Conservation (phyloP, 164 flowering plant species). For the Protea cynaroides region DNA sequence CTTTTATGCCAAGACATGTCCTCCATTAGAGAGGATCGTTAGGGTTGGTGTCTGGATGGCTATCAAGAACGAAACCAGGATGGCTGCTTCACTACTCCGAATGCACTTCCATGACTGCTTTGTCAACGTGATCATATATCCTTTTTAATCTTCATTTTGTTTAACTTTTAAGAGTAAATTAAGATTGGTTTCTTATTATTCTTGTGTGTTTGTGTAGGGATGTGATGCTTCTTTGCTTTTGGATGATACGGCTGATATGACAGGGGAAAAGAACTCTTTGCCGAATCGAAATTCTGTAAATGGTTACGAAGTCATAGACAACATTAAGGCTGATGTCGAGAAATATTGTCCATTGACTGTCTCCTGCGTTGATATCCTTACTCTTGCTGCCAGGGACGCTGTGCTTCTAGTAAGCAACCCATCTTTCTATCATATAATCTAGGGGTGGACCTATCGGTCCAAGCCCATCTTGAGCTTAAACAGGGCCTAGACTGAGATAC, state of each 20-base stretch:
- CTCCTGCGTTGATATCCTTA: slow-evolving; percentile 55
- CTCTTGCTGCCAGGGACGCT: slow-evolving; percentile 55
- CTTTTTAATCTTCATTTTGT: neutral
- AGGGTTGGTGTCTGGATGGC: slow-evolving; percentile 47
- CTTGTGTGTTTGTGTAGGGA: slow-evolving; percentile 30
- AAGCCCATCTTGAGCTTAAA: no score
- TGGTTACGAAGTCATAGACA: slow-evolving; percentile 47
- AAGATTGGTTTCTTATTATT: no score
- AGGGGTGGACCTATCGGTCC: no score
- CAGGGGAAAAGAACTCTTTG: slow-evolving; percentile 52
- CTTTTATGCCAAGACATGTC: slow-evolving; percentile 51
- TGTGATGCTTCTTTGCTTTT: slow-evolving; percentile 73
- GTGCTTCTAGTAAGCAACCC: neutral
- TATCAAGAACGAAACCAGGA: slow-evolving; percentile 53
- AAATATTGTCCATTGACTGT: slow-evolving; percentile 46
- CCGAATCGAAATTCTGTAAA: slow-evolving; percentile 37
- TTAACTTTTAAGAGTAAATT: no score
- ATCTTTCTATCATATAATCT: no score
- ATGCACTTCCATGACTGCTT: slow-evolving; percentile 79
- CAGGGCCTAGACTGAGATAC: no score
- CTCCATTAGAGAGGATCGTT: slow-evolving; percentile 43
- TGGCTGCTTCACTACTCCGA: slow-evolving; percentile 67
- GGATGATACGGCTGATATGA: slow-evolving; percentile 41
- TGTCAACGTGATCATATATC: slow-evolving; percentile 40
- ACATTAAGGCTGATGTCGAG: slow-evolving; percentile 51